phyloP scores from a whole-genome alignment of 495 filamentous ascomycete genomes.

The Xylaria curta region DNA sequence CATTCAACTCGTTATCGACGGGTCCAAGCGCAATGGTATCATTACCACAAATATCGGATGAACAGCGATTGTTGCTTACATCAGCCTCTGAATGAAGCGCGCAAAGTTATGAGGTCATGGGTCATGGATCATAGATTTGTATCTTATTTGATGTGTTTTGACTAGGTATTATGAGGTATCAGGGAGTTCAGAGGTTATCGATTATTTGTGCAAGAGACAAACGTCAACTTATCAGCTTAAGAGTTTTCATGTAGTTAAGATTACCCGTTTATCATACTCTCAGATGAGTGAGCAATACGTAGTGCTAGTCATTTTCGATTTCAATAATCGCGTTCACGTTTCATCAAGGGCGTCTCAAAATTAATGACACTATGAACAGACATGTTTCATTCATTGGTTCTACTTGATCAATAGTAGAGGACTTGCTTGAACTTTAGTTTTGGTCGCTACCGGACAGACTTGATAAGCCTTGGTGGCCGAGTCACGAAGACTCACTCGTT shows the following conservation, averaged over 20 bases:
- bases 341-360: neutral
- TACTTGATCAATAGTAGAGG: neutral
- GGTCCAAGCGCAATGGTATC: neutral
- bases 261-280: neutral
- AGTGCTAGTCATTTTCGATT: neutral
- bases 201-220: neutral
- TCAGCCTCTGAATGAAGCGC: neutral
- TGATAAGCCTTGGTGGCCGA: neutral
- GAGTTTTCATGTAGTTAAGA: neutral
- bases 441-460: neutral
- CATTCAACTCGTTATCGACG: slow-evolving; percentile 2
- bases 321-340: neutral
- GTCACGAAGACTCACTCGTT: neutral
- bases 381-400: neutral
- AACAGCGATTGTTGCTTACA: neutral
- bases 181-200: neutral
- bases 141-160: neutral
- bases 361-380: neutral
- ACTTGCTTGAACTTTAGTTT: neutral
- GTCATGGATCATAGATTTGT: neutral
- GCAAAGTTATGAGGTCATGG: neutral
- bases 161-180: neutral
- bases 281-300: neutral
- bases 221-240: neutral
- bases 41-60: neutral